Evolutionary conservation across 768 basidiomycete genomes (phyloP), one percentile per base, ranked within the genome.

Genomic region (Mycena polygramma): DNA sequence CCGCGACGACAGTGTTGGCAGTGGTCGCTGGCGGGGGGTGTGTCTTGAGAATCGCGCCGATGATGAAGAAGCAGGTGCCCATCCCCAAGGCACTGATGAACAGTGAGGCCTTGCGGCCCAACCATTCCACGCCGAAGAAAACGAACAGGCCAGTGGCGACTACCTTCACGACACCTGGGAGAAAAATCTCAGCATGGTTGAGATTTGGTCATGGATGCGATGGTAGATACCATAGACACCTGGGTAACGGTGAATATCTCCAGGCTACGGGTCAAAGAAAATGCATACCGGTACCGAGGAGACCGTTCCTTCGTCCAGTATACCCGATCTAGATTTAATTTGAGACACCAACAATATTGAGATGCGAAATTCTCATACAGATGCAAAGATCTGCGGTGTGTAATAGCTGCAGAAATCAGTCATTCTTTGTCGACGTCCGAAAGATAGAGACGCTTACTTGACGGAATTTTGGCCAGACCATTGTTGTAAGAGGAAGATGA

Each of bases 381-480:
- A 88, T 11, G 83, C 80, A 78, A 94, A 93, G 70, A 93, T 91
- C 75, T 91, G 90, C 7, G 92, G 91, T 1, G 91, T 90, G 69
- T 93, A 93, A 77, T 94, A 92, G 52, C 87, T 88, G 62, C 4
- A 26, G n/a, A 22, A 17, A 22, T 24, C n/a, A 9, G 51, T 15
- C 52, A n/a, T 30, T 35, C 1, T 22, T n/a, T 17, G 30, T 53
- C 26, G 30, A 30, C 35, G 22, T 30, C 30, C 8, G 14, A 26
- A 53, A 13, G 49, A 63, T 39, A 48, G 7, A 71, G 19, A 74
- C 83, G 41, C 68, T 30, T 30, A 87, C 84, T 82, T 83, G 72
- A 95, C 91, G 0, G 91, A 91, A 80, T 96, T 94, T 77, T 95
- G 94, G 1, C 95, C 95, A 57, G 88, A 86, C 91, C 91, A 94